Conservation (phyloP, 768 basidiomycete genomes). For the Leccinum subgranulosum region DNA sequence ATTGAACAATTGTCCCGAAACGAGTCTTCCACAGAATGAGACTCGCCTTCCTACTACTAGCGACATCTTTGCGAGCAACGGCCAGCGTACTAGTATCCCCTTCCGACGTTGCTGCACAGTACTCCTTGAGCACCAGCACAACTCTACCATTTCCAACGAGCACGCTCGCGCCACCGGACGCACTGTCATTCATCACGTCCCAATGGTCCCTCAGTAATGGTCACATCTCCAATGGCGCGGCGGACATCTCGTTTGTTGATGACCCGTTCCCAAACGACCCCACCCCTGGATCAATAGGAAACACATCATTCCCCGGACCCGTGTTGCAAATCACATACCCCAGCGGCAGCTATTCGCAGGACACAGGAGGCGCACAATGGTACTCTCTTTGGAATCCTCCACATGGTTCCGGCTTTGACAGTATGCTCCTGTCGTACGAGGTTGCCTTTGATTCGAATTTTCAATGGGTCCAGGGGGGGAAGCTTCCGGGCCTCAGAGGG, state of each 20-base stretch:
- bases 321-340: slow-evolving; percentile 65
- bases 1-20: background rate
- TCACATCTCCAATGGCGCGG: slow-evolving; percentile 53
- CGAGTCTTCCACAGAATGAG: background rate
- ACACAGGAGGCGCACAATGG: slow-evolving; percentile 65
- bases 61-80: background rate
- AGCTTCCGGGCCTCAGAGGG: slow-evolving; percentile 74
- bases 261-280: slow-evolving; percentile 63
- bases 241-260: slow-evolving; percentile 57
- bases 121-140: slow-evolving; percentile 58
- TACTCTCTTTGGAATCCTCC: slow-evolving; percentile 65
- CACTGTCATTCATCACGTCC: slow-evolving; percentile 49
- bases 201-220: slow-evolving; percentile 63
- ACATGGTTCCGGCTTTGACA: slow-evolving; percentile 52
- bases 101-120: slow-evolving; percentile 44
- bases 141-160: slow-evolving; percentile 61
- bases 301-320: slow-evolving; percentile 26
- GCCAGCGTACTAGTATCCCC: slow-evolving; percentile 1
- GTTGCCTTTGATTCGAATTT: slow-evolving; percentile 65
- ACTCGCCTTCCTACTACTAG: background rate
- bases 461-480: slow-evolving; percentile 72
- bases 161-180: slow-evolving; percentile 48
- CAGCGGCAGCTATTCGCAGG: slow-evolving; percentile 54
- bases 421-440: slow-evolving; percentile 74
- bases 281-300: slow-evolving; percentile 30